Base-by-base conservation (phyloP, 768 basidiomycete species). In the Kwoniella sp. region DNA sequence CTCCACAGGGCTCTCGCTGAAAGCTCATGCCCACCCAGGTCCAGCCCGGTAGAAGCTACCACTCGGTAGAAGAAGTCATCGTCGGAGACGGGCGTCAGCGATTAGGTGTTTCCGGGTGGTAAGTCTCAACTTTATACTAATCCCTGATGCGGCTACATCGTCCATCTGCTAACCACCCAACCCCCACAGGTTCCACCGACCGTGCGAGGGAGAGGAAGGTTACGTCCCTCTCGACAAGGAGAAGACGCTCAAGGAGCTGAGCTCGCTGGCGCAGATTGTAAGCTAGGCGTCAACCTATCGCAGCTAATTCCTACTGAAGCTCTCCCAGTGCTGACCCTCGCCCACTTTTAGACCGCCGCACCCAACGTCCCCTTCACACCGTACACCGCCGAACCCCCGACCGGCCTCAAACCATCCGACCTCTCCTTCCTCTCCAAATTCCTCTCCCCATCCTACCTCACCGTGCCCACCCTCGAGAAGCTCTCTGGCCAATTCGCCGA, bases 51-150 rank as follows among this genome's bases (percentile, higher is more conserved):
- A 84, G 85, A 79, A 96, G 93, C 74, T 97, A 97, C 82, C 95
- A 98, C 80, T 91, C 93, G 0, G 95, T 98, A 4, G 91, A 97
- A 75, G 95, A 98, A 79, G 95, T 97, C 31, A 87, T 95, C n/a
- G 89, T 91, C 0, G 89, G 87, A 0, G 89, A 90, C 50, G 89
- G 88, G 0, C 82, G 87, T 50, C 85, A 89, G 72, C 84, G 95
- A 37, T 81, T 97, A 72, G 92, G 90, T 69, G 90, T 97, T 73
- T 93, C 90, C 72, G 95, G 95, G 7, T 98, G 95, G 95, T 80
- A 41, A 67, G 76, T 71, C 29, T 5, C 8, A 15, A 38, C 13
- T 66, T 7, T n/a, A 52, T 31, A 20, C 47, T 20, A 26, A n/a
- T n/a, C n/a, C n/a, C n/a, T n/a, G n/a, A 22, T 31, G 37, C 13